Base-by-base conservation (phyloP, 257 asterid genomes). In the Solanum gandarillasii region DNA sequence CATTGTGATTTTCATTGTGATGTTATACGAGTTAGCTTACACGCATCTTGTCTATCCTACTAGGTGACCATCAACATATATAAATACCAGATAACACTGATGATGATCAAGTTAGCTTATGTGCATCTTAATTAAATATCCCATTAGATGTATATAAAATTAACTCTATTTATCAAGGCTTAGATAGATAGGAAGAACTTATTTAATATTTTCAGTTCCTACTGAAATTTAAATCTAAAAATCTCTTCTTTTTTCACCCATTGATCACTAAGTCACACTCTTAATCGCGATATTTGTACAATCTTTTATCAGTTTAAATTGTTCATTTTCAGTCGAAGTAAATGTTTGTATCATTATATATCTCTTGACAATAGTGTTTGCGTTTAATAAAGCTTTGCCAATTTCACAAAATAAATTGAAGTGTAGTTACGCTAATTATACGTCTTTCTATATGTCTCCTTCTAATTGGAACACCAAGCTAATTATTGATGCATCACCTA, bases 31-130 rank as follows among this genome's bases (percentile, higher is more conserved):
- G 9, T 21, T 74, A 74, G 1, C 3, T 74, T 74, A 10, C 4
- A 7, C 20, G 0, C 18, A 21, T 74, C 2, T 73, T 4, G 3
- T 31, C 10, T 7, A 32, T 31, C 1, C 1, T 0, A 27, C 0
- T 55, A 55, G n/a, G 25, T 67, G 7, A 11, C 1, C 3, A 12
- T 16, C 41, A 31, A 16, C 1, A 3, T 2, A 16, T 12, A 25
- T 25, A 65, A 0, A 32, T 18, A 32, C 0, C 1, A 1, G 0
- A 72, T 35, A 7, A 32, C 1, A 4, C 0, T 32, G 0, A 65
- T 5, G 32, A 0, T 65, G 7, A 9, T 62, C 3, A n/a, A 62
- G 32, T 62, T 4, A 62, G 16, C 7, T 62, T 23, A 9, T 0
- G 1, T n/a, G 14, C 12, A n/a, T 10, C 6, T 62, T 1, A 21